Conservation (phyloP, 805 yeast genomes). For the Pichia thaimueangensis region DNA sequence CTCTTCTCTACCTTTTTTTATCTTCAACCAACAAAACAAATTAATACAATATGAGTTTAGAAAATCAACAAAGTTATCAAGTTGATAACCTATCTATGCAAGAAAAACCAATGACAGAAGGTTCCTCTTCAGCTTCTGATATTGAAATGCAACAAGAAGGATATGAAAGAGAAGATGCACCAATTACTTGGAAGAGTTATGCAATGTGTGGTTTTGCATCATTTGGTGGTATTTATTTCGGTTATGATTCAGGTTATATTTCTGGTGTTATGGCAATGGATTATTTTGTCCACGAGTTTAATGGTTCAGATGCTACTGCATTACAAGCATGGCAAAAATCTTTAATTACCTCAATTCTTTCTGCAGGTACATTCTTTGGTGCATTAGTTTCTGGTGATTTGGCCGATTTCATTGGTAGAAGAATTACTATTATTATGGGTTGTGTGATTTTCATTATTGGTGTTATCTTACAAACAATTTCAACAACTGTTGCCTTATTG, state of each 20-base stretch:
- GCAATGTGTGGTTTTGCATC: slow-evolving; percentile 52
- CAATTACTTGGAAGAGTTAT: slow-evolving; percentile 32
- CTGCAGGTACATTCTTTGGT: slow-evolving; percentile 67
- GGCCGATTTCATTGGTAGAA: slow-evolving; percentile 41
- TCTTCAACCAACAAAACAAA: too few relatives aligned
- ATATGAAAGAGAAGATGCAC: slow-evolving; percentile 28
- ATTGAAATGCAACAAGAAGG: too few relatives aligned
- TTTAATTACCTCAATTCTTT: slow-evolving; percentile 64
- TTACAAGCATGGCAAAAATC: slow-evolving; percentile 30
- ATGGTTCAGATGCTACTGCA: slow-evolving; percentile 19
- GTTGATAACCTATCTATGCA: too few relatives aligned
- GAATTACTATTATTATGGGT: slow-evolving; percentile 38
- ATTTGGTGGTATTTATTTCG: slow-evolving; percentile 62
- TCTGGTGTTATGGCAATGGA: slow-evolving; percentile 62
- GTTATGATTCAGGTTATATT: slow-evolving; percentile 65
- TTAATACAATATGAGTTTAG: too few relatives aligned
- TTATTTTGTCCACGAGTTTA: slow-evolving; percentile 32
- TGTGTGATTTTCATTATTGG: slow-evolving; percentile 43
- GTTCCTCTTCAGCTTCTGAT: too few relatives aligned
- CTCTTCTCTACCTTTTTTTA: too few relatives aligned
- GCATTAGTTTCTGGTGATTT: slow-evolving; percentile 56
- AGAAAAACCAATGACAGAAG: too few relatives aligned
- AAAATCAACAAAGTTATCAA: too few relatives aligned
- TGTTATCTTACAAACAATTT: slow-evolving; percentile 41
- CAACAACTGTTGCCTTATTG: slow-evolving; percentile 41